Conservation (phyloP, 2,329 filamentous ascomycete species). For the Gremmenia infestans region DNA sequence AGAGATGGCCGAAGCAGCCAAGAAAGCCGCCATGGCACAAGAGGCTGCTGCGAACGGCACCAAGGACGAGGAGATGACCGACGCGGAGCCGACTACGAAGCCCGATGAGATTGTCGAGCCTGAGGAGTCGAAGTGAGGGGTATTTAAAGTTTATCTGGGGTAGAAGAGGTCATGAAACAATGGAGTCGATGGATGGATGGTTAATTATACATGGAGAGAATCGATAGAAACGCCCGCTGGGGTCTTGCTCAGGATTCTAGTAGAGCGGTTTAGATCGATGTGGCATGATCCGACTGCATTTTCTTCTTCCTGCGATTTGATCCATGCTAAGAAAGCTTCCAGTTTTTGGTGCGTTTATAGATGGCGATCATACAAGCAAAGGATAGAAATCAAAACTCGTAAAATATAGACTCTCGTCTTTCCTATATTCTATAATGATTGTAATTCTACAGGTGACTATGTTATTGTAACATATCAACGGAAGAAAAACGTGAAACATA, state of each 20-base stretch:
- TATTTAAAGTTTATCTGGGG: not conserved
- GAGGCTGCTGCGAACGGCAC: constrained; percentile 24
- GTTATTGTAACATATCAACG: not conserved
- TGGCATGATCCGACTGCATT: not conserved
- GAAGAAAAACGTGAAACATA: no score
- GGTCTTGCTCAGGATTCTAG: not conserved
- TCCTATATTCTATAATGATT: not conserved
- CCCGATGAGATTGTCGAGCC: constrained; percentile 38
- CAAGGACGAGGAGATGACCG: constrained; percentile 60
- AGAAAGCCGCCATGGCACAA: constrained; percentile 42
- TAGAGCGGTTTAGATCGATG: not conserved
- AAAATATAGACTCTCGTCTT: constrained; percentile 1
- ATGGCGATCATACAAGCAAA: constrained; percentile 15
- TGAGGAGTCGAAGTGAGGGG: constrained; percentile 24
- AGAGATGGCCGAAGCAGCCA: constrained; percentile 40
- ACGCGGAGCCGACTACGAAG: constrained; percentile 48
- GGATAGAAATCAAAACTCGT: constrained; percentile 9
- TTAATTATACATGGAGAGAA: not conserved
- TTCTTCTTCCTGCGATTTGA: not conserved
- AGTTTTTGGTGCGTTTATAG: constrained; percentile 17
- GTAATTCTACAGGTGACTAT: not conserved
- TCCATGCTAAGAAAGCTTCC: not conserved
- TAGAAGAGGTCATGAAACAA: constrained; percentile 10
- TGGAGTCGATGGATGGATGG: constrained; percentile 13
- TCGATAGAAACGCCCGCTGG: not conserved